Conservation (phyloP, 805 yeast species). For the Naumovozyma dairenensis region DNA sequence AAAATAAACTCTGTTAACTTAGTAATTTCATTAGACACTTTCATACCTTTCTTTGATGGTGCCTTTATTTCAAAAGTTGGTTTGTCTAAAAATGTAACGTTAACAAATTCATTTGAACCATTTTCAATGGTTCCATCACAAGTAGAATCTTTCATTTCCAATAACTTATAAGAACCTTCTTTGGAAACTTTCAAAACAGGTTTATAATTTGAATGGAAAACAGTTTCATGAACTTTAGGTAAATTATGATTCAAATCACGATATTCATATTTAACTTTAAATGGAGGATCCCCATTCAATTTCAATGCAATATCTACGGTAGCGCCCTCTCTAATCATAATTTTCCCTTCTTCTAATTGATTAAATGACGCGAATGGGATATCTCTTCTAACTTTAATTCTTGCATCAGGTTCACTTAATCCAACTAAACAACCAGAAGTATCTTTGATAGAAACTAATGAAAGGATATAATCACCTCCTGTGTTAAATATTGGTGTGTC, state of each 20-base stretch:
- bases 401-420: slow-evolving; percentile 51
- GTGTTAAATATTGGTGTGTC: slow-evolving; percentile 42
- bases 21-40: slow-evolving; percentile 25
- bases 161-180: slow-evolving; percentile 41
- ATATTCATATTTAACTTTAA: slow-evolving; percentile 30
- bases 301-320: slow-evolving; percentile 47
- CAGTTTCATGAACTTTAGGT: slow-evolving; percentile 17
- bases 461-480: slow-evolving; percentile 69
- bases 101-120: slow-evolving; percentile 26
- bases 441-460: slow-evolving; percentile 59
- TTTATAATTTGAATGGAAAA: slow-evolving; percentile 22
- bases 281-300: slow-evolving; percentile 50
- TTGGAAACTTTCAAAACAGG: slow-evolving; percentile 31
- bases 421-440: slow-evolving; percentile 71
- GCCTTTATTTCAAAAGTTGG: slow-evolving; percentile 41
- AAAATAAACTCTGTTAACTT: slow-evolving; percentile 20
- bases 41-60: slow-evolving; percentile 30
- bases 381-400: slow-evolving; percentile 58
- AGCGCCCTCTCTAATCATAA: slow-evolving; percentile 54
- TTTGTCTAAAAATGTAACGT: slow-evolving; percentile 35
- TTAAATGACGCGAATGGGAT: slow-evolving; percentile 50
- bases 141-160: slow-evolving; percentile 38
- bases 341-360: slow-evolving; percentile 26
- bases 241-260: slow-evolving; percentile 22
- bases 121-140: slow-evolving; percentile 42